Conservation (phyloP, 345 rosid genomes). For the Salix purpurea region DNA sequence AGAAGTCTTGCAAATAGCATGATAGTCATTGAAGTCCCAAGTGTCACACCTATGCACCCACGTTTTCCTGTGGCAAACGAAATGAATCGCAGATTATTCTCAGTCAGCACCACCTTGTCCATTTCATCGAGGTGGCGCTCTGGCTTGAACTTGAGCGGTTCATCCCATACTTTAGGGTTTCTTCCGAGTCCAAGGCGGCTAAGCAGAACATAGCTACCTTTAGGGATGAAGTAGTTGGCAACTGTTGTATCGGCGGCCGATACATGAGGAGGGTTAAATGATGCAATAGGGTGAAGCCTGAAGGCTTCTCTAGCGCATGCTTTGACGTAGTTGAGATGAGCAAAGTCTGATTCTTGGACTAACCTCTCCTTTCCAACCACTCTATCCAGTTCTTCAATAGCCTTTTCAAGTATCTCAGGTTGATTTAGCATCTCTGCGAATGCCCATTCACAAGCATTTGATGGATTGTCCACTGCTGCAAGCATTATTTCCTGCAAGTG, state of each 20-base stretch:
- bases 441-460: slow-evolving; percentile 56
- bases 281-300: slow-evolving; percentile 43
- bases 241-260: slow-evolving; percentile 23
- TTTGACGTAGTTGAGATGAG: slow-evolving; percentile 40
- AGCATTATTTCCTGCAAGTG: slow-evolving; percentile 42
- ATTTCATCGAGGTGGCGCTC: slow-evolving; percentile 38
- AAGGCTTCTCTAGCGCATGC: slow-evolving; percentile 52
- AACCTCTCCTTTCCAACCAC: slow-evolving; percentile 47
- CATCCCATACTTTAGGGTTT: slow-evolving; percentile 46
- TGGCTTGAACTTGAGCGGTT: slow-evolving; percentile 40
- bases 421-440: slow-evolving; percentile 54
- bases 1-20: slow-evolving; percentile 19
- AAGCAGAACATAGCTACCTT: slow-evolving; percentile 43
- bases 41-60: slow-evolving; percentile 22
- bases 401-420: slow-evolving; percentile 38
- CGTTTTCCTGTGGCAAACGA: slow-evolving; percentile 49
- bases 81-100: slow-evolving; percentile 31
- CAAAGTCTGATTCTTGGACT: slow-evolving; percentile 47
- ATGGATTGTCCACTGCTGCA: slow-evolving; percentile 53
- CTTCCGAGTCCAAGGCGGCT: slow-evolving; percentile 44
- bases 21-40: slow-evolving; percentile 18
- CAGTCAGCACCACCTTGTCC: slow-evolving; percentile 22
- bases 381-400: slow-evolving; percentile 40
- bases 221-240: slow-evolving; percentile 46
- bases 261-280: slow-evolving; percentile 50